Evolutionary conservation across 1,284 basidiomycete genomes (phyloP), one percentile per base, ranked within the genome.

Genomic region (Schizophyllum amplum): DNA sequence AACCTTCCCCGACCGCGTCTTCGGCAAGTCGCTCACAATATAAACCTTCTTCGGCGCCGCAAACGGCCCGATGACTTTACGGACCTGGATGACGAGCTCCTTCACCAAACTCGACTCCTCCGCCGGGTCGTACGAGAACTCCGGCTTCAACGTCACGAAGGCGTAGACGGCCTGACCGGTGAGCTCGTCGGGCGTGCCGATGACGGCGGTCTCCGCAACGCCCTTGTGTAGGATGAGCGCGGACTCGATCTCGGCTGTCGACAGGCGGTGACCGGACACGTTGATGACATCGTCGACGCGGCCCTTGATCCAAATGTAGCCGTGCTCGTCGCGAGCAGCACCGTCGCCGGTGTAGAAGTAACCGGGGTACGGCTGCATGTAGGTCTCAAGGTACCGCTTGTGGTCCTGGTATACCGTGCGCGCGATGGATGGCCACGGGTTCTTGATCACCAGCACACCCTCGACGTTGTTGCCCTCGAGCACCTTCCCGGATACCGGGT

Each of bases 291-390:
- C 94, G 72, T 99, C 96, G 49, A 99, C 87, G 66, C 96, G 88
- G 55, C 96, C 96, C 75, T 94, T 95, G 75, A 99, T 98, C 94
- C 94, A 97, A 69, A 94, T 91, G 75, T 99, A 99, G 5, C 96
- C 96, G 66, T 99, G 88, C 66, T 90, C 84, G 70, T 99, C 97
- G 51, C 95, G 83, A 23, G 88, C 90, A 21, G 95, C 96, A 58
- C 95, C 95, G 67, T 99, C 97, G 42, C 97, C 96, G 21, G 95
- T 99, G 76, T 92, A 98, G 82, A 94, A 98, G 71, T 80, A 76
- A 21, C 93, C 90, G 17, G 88, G 87, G 73, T 92, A 92, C n/a
- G 87, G 87, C 75, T 82, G 83, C 88, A 98, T 92, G 77, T 98
- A 98, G 22, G 94, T 97, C 55, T 98, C 95, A 33, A 97, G 77